These are phyloP conservation scores for Cichorium intybus DNA, from an alignment of 140 eudicot species.

Conservation along the genomic window DNA sequence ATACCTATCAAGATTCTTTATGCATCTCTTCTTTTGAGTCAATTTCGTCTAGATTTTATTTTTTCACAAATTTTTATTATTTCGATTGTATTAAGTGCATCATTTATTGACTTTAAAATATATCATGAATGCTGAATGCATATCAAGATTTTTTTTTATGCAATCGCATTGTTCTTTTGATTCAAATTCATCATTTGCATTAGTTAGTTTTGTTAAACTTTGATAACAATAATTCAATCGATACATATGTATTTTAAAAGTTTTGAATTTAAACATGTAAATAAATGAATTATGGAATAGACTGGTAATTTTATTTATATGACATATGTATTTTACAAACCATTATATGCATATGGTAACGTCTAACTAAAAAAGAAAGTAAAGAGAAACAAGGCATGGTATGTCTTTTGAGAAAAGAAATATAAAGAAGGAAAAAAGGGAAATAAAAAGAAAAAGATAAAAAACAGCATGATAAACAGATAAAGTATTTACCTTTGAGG, in stretches of 20 bases:
- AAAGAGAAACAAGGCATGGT: conserved; percentile 2
- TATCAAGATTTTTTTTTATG: neutral
- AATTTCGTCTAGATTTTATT: no score
- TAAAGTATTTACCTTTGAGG: conserved; percentile 24
- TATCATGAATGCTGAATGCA: neutral
- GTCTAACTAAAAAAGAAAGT: neutral
- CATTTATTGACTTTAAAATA: no score
- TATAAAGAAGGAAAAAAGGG: conserved; percentile 15
- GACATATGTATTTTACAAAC: neutral
- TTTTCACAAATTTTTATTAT: no score
- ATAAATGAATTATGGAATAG: no score
- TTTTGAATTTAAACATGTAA: neutral
- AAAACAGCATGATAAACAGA: conserved; percentile 16
- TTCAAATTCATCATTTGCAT: neutral
- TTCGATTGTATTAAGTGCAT: no score
- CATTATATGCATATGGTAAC: neutral
- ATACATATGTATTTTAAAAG: no score
- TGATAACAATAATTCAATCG: no score
- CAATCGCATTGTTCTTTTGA: neutral
- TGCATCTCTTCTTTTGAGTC: no score
- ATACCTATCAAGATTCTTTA: no score
- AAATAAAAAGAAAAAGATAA: conserved; percentile 6
- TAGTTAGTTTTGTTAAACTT: neutral
- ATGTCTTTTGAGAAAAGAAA: conserved; percentile 21
- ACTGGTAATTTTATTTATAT: neutral